Conservation (phyloP, 768 basidiomycete genomes). For the Coprinellus aureogranulatus region DNA sequence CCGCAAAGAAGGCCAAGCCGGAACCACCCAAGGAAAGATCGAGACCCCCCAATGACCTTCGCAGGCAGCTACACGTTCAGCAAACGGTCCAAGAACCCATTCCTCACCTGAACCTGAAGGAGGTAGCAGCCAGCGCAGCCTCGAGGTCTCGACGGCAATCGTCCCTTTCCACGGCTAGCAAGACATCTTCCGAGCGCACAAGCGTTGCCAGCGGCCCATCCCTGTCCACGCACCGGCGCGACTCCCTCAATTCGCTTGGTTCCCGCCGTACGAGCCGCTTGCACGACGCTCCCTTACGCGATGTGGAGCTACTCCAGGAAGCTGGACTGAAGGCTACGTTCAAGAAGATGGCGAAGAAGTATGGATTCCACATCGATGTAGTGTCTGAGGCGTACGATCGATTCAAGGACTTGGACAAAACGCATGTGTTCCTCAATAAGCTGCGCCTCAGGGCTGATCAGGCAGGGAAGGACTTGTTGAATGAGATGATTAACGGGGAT, state of each 20-base stretch:
- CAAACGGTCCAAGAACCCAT: not conserved
- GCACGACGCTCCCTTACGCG: not conserved
- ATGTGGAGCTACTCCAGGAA: not conserved
- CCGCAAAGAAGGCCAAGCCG: no score
- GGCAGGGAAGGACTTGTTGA: not conserved
- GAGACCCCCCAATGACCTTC: no score
- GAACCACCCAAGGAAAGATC: no score
- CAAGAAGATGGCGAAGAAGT: not conserved
- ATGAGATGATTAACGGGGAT: not conserved
- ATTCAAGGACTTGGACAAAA: not conserved
- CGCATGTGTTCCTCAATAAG: conserved; percentile 1
- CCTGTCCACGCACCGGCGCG: not conserved
- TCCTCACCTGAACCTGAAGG: not conserved
- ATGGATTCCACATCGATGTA: conserved; percentile 12
- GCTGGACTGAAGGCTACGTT: not conserved
- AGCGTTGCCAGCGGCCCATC: not conserved
- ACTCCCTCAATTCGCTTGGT: not conserved
- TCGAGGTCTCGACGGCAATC: not conserved
- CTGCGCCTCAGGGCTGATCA: not conserved
- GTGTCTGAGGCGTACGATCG: conserved; percentile 8
- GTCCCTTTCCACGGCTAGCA: not conserved
- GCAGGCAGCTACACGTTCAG: not conserved
- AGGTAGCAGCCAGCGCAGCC: not conserved
- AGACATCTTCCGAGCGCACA: not conserved
- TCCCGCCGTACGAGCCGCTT: not conserved